A percentile compares a stretch with the other conserved stretches of the same genome.
Conservation (phyloP, 441 rosid genomes). For the Euphorbia corollata region DNA sequence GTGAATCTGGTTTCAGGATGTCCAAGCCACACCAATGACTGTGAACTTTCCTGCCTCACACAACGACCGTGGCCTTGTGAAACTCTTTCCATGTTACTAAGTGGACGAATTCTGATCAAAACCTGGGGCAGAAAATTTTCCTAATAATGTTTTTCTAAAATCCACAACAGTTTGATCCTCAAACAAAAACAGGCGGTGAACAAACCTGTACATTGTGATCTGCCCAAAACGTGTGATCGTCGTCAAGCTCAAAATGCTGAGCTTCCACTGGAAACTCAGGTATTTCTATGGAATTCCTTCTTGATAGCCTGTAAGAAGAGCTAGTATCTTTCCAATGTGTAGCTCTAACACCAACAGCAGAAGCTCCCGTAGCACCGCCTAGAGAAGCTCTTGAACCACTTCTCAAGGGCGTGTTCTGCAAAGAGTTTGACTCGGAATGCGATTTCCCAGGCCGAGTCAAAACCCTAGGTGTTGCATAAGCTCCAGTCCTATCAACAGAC, state of each 20-base stretch:
- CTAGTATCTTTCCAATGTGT: slow-evolving; percentile 42
- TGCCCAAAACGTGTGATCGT: slow-evolving; percentile 68
- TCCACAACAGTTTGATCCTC: neutral
- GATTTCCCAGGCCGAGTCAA: slow-evolving; percentile 41
- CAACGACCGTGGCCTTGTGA: slow-evolving; percentile 62
- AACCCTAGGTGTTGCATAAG: slow-evolving; percentile 40
- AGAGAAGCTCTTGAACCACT: slow-evolving; percentile 50
- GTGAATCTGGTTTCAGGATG: slow-evolving; percentile 93
- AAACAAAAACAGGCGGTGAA: neutral
- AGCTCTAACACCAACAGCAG: slow-evolving; percentile 30
- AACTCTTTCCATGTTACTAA: slow-evolving; percentile 52
- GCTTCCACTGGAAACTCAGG: slow-evolving; percentile 32
- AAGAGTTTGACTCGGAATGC: slow-evolving; percentile 61
- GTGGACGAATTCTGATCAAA: slow-evolving; percentile 75
- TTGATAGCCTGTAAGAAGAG: slow-evolving; percentile 43
- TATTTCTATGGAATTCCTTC: slow-evolving; percentile 37
- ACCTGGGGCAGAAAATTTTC: slow-evolving; percentile 38
- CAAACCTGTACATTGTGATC: slow-evolving; percentile 88
- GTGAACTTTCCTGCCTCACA: slow-evolving; percentile 70
- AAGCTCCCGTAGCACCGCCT: slow-evolving; percentile 31
- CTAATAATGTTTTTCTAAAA: neutral
- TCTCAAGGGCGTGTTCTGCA: slow-evolving; percentile 72
- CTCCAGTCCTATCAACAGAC: slow-evolving; percentile 22
- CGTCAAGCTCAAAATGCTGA: slow-evolving; percentile 61
- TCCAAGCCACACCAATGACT: slow-evolving; percentile 70